Conservation (phyloP, 495 filamentous ascomycete species). For the Xylaria intraflava region DNA sequence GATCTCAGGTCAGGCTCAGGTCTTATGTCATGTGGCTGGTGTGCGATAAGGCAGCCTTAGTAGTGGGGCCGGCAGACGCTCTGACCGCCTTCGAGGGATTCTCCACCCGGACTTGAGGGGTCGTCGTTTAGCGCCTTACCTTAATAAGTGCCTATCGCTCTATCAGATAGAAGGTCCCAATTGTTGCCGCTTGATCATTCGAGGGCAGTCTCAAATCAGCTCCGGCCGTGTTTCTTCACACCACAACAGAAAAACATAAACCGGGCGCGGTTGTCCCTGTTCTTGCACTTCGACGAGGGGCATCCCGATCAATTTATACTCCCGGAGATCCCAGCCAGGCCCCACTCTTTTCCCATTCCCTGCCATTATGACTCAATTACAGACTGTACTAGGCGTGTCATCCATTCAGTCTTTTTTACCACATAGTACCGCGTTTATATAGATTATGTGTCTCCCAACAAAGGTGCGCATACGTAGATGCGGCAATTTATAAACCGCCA, state of each 20-base stretch:
- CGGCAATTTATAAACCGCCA: not conserved
- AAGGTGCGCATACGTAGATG: not conserved
- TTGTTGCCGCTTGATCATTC: not conserved
- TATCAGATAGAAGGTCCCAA: not conserved
- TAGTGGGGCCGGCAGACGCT: conserved; percentile 3
- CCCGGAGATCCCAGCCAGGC: not conserved
- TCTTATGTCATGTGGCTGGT: not conserved
- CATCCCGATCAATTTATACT: conserved; percentile 9
- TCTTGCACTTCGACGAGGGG: not conserved
- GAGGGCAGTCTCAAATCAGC: not conserved
- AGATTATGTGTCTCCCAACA: not conserved
- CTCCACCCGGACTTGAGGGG: conserved; percentile 2
- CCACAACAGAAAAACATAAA: conserved; percentile 1
- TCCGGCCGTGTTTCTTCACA: not conserved
- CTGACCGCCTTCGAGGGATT: not conserved
- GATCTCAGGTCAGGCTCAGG: too few species aligned
- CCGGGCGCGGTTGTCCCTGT: not conserved
- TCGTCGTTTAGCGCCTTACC: too few species aligned
- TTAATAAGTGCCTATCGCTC: not conserved
- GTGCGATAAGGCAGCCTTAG: not conserved
- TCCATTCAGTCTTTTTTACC: not conserved
- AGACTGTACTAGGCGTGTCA: not conserved
- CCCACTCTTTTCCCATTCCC: conserved; percentile 5
- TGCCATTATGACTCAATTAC: conserved; percentile 8
- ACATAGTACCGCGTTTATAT: not conserved